Conservation (phyloP, 1,139 yeast genomes). For the Yamadazyma atlantica region DNA sequence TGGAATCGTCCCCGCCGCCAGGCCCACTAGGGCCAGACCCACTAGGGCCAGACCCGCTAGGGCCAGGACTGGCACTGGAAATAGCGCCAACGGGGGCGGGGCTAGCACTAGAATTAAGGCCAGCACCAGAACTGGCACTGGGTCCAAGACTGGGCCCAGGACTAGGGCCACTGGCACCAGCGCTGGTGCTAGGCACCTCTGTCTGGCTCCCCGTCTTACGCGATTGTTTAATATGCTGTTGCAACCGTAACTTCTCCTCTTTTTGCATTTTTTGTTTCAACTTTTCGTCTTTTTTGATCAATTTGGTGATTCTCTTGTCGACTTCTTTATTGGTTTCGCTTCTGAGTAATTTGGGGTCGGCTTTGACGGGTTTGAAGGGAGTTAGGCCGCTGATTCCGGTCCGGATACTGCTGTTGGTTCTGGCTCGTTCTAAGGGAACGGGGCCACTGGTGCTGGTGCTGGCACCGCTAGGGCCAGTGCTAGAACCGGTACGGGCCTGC, state of each 20-base stretch:
- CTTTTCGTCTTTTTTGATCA: constrained; percentile 32
- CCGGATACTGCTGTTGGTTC: constrained; percentile 27
- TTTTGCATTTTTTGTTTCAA: constrained; percentile 21
- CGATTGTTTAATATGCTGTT: constrained; percentile 12
- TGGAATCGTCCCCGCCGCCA: constrained; percentile 13
- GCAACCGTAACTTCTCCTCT: constrained; percentile 19
- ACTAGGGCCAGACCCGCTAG: no score
- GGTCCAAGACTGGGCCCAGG: no score
- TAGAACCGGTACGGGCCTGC: no score
- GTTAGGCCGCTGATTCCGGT: constrained; percentile 24
- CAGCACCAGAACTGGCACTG: no score
- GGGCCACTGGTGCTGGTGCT: not conserved
- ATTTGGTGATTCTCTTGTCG: constrained; percentile 30
- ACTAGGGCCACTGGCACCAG: no score
- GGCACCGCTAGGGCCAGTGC: no score
- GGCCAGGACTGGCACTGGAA: no score
- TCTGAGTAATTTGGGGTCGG: constrained; percentile 16
- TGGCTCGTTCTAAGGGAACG: constrained; percentile 19
- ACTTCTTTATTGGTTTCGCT: constrained; percentile 24
- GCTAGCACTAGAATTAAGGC: no score
- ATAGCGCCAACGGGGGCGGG: no score
- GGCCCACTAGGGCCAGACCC: no score
- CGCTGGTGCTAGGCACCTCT: not conserved
- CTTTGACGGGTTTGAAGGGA: constrained; percentile 28
- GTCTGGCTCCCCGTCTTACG: constrained; percentile 6